A percentile compares a stretch with the other conserved stretches of the same genome.
phyloP scores from a whole-genome alignment of 768 basidiomycete genomes.

The Lyophyllum atratum region DNA sequence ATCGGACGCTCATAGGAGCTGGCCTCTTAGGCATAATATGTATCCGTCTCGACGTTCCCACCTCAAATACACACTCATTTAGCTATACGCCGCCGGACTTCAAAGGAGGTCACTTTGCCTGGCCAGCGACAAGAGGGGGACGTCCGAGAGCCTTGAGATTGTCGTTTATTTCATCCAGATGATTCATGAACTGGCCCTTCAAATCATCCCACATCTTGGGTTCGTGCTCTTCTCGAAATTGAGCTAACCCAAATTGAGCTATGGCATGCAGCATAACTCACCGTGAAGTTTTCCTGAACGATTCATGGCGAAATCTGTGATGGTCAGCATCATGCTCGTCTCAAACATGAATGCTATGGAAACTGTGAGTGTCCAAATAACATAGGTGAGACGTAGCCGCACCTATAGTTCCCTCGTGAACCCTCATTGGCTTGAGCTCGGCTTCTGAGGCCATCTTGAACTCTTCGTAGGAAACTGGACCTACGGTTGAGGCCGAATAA shows the following conservation, averaged over 20 bases:
- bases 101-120: not conserved
- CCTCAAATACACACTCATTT: slow-evolving; percentile 1
- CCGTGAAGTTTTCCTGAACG: slow-evolving; percentile 60
- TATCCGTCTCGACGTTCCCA: not conserved
- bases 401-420: slow-evolving; percentile 58
- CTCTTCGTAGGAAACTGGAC: slow-evolving; percentile 57
- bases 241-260: not conserved
- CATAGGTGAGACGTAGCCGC: slow-evolving; percentile 9
- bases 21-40: not conserved
- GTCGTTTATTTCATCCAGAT: slow-evolving; percentile 55
- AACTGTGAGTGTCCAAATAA: no score
- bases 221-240: slow-evolving; percentile 49
- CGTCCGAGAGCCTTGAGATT: slow-evolving; percentile 46
- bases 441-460: slow-evolving; percentile 58
- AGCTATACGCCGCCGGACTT: not conserved
- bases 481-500: not conserved
- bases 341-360: slow-evolving; percentile 69
- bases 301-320: slow-evolving; percentile 67
- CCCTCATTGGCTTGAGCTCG: slow-evolving; percentile 50
- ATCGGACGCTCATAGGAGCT: not conserved
- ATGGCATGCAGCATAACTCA: slow-evolving; percentile 22
- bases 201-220: slow-evolving; percentile 69
- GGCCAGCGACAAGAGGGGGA: slow-evolving; percentile 23
- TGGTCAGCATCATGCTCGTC: slow-evolving; percentile 59
- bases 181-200: slow-evolving; percentile 57